Conservation (phyloP, 2,329 filamentous ascomycete genomes). For the Penicillium sp. region DNA sequence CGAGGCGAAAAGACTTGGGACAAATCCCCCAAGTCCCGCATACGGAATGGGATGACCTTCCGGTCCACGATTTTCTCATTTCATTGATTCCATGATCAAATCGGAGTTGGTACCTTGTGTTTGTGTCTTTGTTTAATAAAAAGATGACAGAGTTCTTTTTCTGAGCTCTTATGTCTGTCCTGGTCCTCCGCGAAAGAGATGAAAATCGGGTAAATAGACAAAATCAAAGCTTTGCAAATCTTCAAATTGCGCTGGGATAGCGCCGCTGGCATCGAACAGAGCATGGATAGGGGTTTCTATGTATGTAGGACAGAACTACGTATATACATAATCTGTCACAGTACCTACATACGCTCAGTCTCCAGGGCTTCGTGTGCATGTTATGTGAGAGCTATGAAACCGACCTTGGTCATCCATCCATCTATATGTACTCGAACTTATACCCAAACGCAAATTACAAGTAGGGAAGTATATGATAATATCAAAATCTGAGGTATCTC, state of each 20-base stretch:
- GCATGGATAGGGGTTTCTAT: background rate
- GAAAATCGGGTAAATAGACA: slow-evolving; percentile 26
- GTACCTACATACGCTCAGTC: too few species aligned
- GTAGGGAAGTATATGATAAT: background rate
- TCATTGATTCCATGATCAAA: slow-evolving; percentile 39
- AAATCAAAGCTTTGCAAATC: slow-evolving; percentile 24
- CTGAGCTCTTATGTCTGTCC: slow-evolving; percentile 17
- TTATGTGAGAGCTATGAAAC: background rate
- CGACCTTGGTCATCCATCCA: background rate
- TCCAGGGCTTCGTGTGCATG: background rate
- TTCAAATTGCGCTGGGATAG: slow-evolving; percentile 1
- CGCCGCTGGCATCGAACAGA: too few species aligned
- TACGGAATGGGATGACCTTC: slow-evolving; percentile 30
- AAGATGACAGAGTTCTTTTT: slow-evolving; percentile 31
- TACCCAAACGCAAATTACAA: background rate
- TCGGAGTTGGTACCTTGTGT: slow-evolving; percentile 39
- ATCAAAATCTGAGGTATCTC: slow-evolving; percentile 17
- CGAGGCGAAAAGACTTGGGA: slow-evolving; percentile 32
- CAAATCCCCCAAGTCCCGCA: slow-evolving; percentile 22
- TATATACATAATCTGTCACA: too few species aligned
- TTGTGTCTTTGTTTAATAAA: slow-evolving; percentile 34
- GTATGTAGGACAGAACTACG: background rate
- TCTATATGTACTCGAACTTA: background rate
- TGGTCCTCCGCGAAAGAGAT: slow-evolving; percentile 11
- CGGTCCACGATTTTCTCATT: slow-evolving; percentile 35